Percentiles rank a stretch among this genome's conserved stretches.
Conservation (phyloP, 1,139 yeast genomes). For the Geotrichum europaeum region DNA sequence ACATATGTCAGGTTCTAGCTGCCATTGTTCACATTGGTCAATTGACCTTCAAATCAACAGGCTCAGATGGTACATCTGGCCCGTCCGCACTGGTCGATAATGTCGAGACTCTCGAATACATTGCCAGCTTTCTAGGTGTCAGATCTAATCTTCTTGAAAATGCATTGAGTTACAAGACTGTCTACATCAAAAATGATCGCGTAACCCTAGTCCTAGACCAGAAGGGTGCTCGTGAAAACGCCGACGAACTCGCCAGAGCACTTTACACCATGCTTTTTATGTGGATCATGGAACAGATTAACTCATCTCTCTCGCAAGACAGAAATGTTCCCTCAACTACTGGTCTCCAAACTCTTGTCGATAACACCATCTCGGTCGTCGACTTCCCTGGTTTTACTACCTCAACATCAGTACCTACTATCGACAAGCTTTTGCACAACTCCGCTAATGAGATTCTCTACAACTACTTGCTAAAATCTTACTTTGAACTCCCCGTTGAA, state of each 20-base stretch:
- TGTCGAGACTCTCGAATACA: conserved; percentile 34
- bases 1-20: conserved; percentile 40
- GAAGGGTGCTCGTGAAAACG: conserved; percentile 39
- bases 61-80: conserved; percentile 33
- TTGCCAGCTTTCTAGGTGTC: conserved; percentile 39
- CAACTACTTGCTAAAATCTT: conserved; percentile 35
- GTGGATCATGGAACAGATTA: conserved; percentile 39
- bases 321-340: conserved; percentile 16
- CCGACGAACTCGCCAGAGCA: conserved; percentile 41
- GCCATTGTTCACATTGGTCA: conserved; percentile 42
- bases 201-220: conserved; percentile 40
- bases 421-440: conserved; percentile 39
- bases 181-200: conserved; percentile 35
- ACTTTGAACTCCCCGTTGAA: conserved; percentile 37
- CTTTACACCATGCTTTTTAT: conserved; percentile 38
- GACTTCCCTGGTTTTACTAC: conserved; percentile 42
- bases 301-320: conserved; percentile 34
- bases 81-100: conserved; percentile 38
- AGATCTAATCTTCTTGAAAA: conserved; percentile 36
- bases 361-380: conserved; percentile 35
- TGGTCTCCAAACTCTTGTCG: conserved; percentile 31
- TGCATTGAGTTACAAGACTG: conserved; percentile 38
- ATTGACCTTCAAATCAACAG: conserved; percentile 34
- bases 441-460: conserved; percentile 40
- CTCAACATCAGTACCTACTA: conserved; percentile 33